These are phyloP conservation scores for Mycogone perniciosa DNA, from an alignment of 2,329 filamentous ascomycete species.

Conservation along the genomic window DNA sequence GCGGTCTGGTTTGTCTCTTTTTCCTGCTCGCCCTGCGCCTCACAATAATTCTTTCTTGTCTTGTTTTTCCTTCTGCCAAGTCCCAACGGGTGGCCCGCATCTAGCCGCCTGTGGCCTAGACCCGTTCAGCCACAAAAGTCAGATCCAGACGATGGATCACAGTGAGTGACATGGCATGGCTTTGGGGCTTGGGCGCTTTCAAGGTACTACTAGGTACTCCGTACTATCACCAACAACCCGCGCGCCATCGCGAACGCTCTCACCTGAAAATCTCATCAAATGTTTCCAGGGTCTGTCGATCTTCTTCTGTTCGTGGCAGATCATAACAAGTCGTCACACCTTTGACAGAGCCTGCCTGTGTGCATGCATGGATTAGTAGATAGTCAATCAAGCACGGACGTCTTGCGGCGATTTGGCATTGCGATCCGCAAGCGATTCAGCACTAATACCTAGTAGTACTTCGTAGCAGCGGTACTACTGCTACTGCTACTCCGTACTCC, in stretches of 20 bases:
- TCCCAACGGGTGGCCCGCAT: conserved; percentile 8
- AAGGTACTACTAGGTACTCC: conserved; percentile 1
- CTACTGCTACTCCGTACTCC: not conserved
- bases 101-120: conserved; percentile 8
- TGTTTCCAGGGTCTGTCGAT: conserved; percentile 6
- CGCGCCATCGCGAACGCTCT: conserved; percentile 9
- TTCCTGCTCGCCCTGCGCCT: conserved; percentile 5
- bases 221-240: too few relatives aligned
- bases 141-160: conserved; percentile 6
- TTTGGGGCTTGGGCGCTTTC: not conserved
- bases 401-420: conserved; percentile 4
- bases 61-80: not conserved
- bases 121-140: not conserved
- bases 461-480: not conserved
- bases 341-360: conserved; percentile 1
- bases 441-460: not conserved
- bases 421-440: conserved; percentile 10
- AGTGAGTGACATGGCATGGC: not conserved
- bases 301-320: conserved; percentile 1
- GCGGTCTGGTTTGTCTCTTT: conserved; percentile 8
- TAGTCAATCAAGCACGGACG: conserved; percentile 6
- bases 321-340: not conserved
- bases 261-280: not conserved
- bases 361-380: conserved; percentile 5
- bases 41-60: not conserved